These are phyloP conservation scores for Fusarium hostae DNA, from an alignment of 2,329 filamentous ascomycete species.

Conservation along the genomic window DNA sequence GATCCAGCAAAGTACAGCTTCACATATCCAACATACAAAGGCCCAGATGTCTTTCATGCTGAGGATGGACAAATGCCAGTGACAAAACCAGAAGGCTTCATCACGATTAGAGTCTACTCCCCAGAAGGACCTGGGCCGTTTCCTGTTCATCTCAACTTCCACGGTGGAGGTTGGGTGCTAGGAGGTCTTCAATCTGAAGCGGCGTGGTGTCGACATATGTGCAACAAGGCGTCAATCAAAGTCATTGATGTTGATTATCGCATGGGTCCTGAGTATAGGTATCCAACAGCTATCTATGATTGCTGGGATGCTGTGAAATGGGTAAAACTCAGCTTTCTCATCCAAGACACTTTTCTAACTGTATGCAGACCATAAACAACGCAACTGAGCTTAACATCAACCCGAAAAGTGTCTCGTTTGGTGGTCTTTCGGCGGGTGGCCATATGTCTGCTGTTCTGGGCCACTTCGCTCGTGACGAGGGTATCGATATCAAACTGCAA, in stretches of 20 bases:
- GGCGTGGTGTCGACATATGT: not conserved
- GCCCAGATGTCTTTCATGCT: not conserved
- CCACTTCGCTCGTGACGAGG: slow-evolving; percentile 1
- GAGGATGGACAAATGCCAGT: not conserved
- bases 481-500: not conserved
- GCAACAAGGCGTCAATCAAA: not conserved
- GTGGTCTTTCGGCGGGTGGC: not conserved
- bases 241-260: slow-evolving; percentile 3
- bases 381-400: not conserved
- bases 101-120: not conserved
- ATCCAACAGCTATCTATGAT: slow-evolving; percentile 4
- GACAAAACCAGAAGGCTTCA: not conserved
- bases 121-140: not conserved
- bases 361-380: not conserved
- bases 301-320: slow-evolving; percentile 9
- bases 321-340: accelerated
- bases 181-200: not conserved
- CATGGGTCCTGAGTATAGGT: not conserved
- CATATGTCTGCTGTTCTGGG: not conserved
- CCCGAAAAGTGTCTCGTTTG: not conserved
- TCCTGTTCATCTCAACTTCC: not conserved
- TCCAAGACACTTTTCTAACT: not conserved
- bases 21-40: not conserved
- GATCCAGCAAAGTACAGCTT: not conserved
- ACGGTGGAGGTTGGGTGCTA: not conserved